Percentiles rank a stretch among this genome's conserved stretches.
phyloP scores from a whole-genome alignment of 106 monocot genomes.

The Agapanthus africanus region DNA sequence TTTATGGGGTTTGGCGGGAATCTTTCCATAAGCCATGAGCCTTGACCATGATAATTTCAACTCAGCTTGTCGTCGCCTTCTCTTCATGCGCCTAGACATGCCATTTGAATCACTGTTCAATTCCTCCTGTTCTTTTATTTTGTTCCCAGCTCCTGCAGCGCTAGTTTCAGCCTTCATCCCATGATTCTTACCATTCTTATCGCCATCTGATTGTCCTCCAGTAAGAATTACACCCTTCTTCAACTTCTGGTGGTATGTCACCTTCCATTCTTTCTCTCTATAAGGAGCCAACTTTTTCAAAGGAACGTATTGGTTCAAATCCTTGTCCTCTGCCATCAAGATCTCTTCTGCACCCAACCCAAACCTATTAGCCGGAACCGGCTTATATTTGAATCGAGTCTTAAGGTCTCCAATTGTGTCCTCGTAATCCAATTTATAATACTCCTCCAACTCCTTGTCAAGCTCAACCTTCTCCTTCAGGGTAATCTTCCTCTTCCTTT shows the following conservation, averaged over 20 bases:
- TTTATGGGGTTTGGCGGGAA: constrained; percentile 31
- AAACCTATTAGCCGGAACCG: constrained; percentile 54
- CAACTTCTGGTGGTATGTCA: constrained; percentile 66
- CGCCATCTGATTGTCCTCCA: constrained; percentile 21
- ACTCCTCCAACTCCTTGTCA: constrained; percentile 93
- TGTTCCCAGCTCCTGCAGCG: constrained; percentile 7
- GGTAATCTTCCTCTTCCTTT: constrained; percentile 37
- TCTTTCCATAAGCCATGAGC: constrained; percentile 55
- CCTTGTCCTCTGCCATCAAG: constrained; percentile 59
- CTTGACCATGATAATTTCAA: constrained; percentile 44
- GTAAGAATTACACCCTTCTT: constrained; percentile 51
- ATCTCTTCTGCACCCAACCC: constrained; percentile 70
- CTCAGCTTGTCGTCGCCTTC: constrained; percentile 37
- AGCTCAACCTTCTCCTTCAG: constrained; percentile 76
- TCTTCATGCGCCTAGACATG: constrained; percentile 31
- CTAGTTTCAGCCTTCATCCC: background rate
- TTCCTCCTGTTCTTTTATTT: constrained; percentile 19
- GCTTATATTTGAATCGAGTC: constrained; percentile 83
- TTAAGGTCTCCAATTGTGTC: constrained; percentile 90
- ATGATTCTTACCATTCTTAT: constrained; percentile 25
- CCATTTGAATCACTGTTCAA: constrained; percentile 21
- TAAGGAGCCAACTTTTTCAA: constrained; percentile 88
- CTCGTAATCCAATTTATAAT: constrained; percentile 98
- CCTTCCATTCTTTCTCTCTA: constrained; percentile 76
- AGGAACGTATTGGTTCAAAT: constrained; percentile 96